Base-by-base conservation (phyloP, 352 stramenopile genomes). In the Pythium brachiatum region DNA sequence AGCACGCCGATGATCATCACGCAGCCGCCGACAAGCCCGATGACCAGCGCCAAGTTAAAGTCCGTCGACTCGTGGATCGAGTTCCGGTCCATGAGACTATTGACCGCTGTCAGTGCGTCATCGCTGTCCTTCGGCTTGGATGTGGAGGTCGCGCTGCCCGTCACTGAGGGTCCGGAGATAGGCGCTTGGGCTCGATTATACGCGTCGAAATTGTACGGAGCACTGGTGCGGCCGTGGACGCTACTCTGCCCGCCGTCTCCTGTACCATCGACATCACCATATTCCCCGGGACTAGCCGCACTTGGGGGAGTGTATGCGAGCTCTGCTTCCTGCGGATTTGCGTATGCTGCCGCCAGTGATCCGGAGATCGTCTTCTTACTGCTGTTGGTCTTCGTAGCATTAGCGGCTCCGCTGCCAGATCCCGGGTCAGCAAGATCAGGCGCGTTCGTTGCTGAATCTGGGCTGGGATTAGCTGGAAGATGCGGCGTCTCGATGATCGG, bases 1-100 rank as follows among this genome's bases (percentile, higher is more conserved):
- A 66, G 12, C 3, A 53, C 29, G 20, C 50, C 59, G 27, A 66
- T 60, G 26, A 66, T 18, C 23, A 66, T 29, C n/a, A 38, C 51
- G 39, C 59, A 66, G 12, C 38, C 50, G 29, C 46, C 36, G 11
- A 66, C 11, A 2, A 66, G 50, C n/a, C 50, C 23, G 11, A 60
- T 11, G 13, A 60, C 29, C 1, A 66, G 50, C 20, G 21, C 38
- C 20, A 55, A 18, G 39, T 36, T 55, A 26, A 23, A 46, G n/a
- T 54, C 38, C 1, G 21, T 39, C 6, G 50, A 60, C 7, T 3
- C 23, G 1, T 21, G n/a, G 13, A 9, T 7, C 1, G 36, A 23
- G 7, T 27, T 13, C 12, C 18, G 3, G 26, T 36, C 47, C 27
- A 31, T 66, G 36, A 60, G 38, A 11, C 34, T 32, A 26, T 66